These are phyloP conservation scores for Mucor velutinosus DNA, from an alignment of 371 early-diverging fungal genomes.

Conservation along the genomic window DNA sequence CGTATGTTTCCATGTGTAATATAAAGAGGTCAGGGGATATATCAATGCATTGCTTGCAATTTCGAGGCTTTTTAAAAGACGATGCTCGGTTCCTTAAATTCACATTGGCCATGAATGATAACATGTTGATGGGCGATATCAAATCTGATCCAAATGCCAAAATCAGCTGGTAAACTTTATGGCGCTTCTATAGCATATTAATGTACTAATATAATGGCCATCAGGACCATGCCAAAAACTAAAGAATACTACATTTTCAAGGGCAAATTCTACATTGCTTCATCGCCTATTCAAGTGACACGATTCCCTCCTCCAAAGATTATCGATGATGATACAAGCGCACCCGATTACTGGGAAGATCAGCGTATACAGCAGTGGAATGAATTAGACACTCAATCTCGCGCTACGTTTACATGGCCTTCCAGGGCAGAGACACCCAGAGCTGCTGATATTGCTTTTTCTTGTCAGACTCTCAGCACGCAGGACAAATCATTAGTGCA, in stretches of 20 bases:
- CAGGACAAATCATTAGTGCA: constrained; percentile 42
- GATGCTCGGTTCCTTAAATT: constrained; percentile 59
- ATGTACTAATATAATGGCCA: not conserved
- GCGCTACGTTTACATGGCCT: constrained; percentile 79
- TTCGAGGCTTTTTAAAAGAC: constrained; percentile 58
- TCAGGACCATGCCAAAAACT: constrained; percentile 72
- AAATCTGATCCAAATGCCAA: constrained; percentile 60
- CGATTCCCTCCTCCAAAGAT: constrained; percentile 69
- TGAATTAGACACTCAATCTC: constrained; percentile 46
- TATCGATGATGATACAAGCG: constrained; percentile 23
- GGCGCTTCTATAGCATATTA: not conserved
- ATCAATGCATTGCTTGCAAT: constrained; percentile 53
- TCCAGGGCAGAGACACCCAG: constrained; percentile 59
- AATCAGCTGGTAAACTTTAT: constrained; percentile 51
- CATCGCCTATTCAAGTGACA: constrained; percentile 73
- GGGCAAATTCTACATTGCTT: constrained; percentile 74
- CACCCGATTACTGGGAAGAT: constrained; percentile 74
- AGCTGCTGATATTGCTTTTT: constrained; percentile 50
- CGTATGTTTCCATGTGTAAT: constrained; percentile 51
- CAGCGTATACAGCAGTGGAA: constrained; percentile 65
- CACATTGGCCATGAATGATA: constrained; percentile 62
- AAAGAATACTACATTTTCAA: constrained; percentile 69
- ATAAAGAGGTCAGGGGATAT: constrained; percentile 49
- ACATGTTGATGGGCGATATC: constrained; percentile 61
- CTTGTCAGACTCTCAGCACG: constrained; percentile 58